phyloP scores from a whole-genome alignment of 2,329 filamentous ascomycete species.

The Aspergillus clavatus region DNA sequence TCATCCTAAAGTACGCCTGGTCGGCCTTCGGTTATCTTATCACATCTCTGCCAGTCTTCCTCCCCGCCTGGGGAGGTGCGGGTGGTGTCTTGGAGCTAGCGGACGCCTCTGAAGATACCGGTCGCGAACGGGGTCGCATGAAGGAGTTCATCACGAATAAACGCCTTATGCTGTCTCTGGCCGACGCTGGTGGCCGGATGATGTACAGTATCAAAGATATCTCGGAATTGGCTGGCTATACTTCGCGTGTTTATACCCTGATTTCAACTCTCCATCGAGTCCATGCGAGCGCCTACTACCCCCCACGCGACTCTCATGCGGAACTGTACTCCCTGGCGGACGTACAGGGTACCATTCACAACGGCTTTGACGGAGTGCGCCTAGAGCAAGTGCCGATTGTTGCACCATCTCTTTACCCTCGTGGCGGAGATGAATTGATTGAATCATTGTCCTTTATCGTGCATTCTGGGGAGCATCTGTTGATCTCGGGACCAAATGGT shows the following conservation, averaged over 20 bases:
- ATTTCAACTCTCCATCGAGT: constrained; percentile 93
- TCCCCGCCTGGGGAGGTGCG: constrained; percentile 87
- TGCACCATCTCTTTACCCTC: constrained; percentile 80
- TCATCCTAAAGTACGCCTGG: constrained; percentile 98
- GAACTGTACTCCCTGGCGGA: constrained; percentile 88
- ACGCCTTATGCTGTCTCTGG: constrained; percentile 91
- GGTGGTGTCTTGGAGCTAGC: constrained; percentile 67
- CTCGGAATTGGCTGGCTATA: constrained; percentile 91
- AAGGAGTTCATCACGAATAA: constrained; percentile 99
- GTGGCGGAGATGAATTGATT: constrained; percentile 85
- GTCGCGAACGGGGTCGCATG: constrained; percentile 78
- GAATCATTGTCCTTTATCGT: constrained; percentile 87
- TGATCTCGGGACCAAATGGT: constrained; percentile 93
- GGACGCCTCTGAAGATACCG: constrained; percentile 27
- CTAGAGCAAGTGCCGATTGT: constrained; percentile 91
- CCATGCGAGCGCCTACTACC: constrained; percentile 82
- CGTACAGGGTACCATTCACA: constrained; percentile 88
- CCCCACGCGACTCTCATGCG: constrained; percentile 59
- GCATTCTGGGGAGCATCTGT: constrained; percentile 81
- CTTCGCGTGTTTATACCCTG: constrained; percentile 89
- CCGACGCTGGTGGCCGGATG: constrained; percentile 93
- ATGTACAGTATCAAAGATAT: constrained; percentile 99
- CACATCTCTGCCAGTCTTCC: constrained; percentile 86
- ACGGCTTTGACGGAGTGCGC: constrained; percentile 89
- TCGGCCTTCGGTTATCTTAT: constrained; percentile 94